Percentiles rank a stretch among this genome's conserved stretches.
Conservation (phyloP, 148 eudicot genomes). For the Linanthus parryae region DNA sequence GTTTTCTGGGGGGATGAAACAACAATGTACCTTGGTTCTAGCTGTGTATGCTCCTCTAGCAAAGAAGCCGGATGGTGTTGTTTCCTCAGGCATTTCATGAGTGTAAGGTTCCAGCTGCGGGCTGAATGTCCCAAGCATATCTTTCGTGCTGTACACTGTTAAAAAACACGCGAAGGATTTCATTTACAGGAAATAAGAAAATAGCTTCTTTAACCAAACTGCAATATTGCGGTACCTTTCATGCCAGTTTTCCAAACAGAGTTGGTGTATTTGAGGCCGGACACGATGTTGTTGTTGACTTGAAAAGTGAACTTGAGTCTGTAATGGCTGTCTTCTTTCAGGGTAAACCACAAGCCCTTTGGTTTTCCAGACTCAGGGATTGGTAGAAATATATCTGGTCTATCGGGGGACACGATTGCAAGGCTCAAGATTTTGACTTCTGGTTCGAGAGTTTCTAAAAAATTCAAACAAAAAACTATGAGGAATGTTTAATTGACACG, state of each 20-base stretch:
- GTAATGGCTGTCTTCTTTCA: slow-evolving; percentile 82
- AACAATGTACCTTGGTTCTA: slow-evolving; percentile 47
- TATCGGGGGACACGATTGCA: slow-evolving; percentile 64
- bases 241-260: slow-evolving; percentile 90
- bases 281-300: slow-evolving; percentile 76
- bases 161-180: neutral
- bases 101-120: slow-evolving; percentile 73
- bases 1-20: neutral
- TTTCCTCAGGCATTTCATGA: slow-evolving; percentile 73
- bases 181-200: neutral
- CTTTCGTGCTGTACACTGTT: slow-evolving; percentile 69
- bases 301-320: slow-evolving; percentile 62
- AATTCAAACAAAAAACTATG: neutral
- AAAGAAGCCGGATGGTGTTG: slow-evolving; percentile 85
- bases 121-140: slow-evolving; percentile 89
- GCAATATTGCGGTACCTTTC: slow-evolving; percentile 40
- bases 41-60: slow-evolving; percentile 91
- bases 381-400: slow-evolving; percentile 59
- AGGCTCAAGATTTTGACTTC: slow-evolving; percentile 83
- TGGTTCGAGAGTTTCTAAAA: slow-evolving; percentile 71
- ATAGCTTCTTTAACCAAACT: too few species aligned
- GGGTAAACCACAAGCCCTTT: slow-evolving; percentile 71
- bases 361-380: slow-evolving; percentile 74
- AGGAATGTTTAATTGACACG: neutral
- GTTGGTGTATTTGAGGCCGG: slow-evolving; percentile 77